These are phyloP conservation scores for Exophiala dermatitidis DNA, from an alignment of 2,329 filamentous ascomycete species.

Conservation along the genomic window DNA sequence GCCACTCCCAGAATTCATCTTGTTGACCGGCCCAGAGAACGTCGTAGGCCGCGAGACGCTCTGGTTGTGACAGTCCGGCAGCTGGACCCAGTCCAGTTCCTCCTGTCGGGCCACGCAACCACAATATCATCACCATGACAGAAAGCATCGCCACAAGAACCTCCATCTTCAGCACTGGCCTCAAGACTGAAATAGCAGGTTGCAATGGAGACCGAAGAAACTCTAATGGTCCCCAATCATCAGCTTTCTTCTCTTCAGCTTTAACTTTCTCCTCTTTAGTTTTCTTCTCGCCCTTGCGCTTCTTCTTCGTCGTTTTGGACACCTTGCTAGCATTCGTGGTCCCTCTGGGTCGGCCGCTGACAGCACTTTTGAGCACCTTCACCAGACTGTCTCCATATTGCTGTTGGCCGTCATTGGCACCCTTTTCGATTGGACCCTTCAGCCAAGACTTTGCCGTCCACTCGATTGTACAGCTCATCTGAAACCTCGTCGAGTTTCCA, in stretches of 20 bases:
- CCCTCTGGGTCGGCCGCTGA: slow-evolving; percentile 57
- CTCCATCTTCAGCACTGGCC: slow-evolving; percentile 67
- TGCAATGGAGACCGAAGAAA: slow-evolving; percentile 63
- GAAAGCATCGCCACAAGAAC: slow-evolving; percentile 68
- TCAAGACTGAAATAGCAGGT: slow-evolving; percentile 61
- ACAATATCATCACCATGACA: slow-evolving; percentile 64
- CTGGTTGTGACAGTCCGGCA: slow-evolving; percentile 43
- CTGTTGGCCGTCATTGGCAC: slow-evolving; percentile 80
- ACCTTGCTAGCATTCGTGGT: slow-evolving; percentile 42
- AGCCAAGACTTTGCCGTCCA: slow-evolving; percentile 99
- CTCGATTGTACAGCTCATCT: slow-evolving; percentile 84
- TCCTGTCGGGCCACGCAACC: slow-evolving; percentile 51
- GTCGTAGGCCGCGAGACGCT: slow-evolving; percentile 76
- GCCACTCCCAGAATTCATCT: slow-evolving; percentile 84
- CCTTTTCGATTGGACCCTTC: slow-evolving; percentile 93
- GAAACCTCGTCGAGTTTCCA: slow-evolving; percentile 73
- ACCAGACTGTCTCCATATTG: slow-evolving; percentile 76
- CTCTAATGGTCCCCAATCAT: slow-evolving; percentile 74
- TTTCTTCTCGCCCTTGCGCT: slow-evolving; percentile 55
- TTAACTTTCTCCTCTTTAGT: slow-evolving; percentile 37
- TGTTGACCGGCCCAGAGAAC: slow-evolving; percentile 88
- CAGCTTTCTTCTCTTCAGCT: slow-evolving; percentile 37
- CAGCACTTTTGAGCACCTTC: slow-evolving; percentile 62
- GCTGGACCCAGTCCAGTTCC: slow-evolving; percentile 20
- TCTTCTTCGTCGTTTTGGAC: slow-evolving; percentile 48